Percentiles rank a stretch among this genome's conserved stretches.
Conservation (phyloP, 2,329 filamentous ascomycete species). For the Venturia carpophila region DNA sequence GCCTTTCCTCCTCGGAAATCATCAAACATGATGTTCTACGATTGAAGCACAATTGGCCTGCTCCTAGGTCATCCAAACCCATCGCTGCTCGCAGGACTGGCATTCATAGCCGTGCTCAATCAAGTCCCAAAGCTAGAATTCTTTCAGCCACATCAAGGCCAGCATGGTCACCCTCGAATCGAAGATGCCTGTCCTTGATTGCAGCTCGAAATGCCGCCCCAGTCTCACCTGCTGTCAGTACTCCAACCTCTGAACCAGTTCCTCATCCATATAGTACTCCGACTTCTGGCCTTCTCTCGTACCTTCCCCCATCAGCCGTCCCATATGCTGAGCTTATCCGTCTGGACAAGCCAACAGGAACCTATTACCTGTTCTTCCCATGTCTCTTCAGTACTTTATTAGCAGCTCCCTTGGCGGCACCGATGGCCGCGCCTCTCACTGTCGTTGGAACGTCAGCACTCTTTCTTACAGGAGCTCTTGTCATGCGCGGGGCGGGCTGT, state of each 20-base stretch:
- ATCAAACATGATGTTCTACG: not conserved
- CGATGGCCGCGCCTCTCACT: conserved; percentile 52
- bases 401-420: conserved; percentile 60
- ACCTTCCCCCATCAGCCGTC: conserved; percentile 60
- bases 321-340: conserved; percentile 78
- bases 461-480: conserved; percentile 67
- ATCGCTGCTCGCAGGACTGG: not conserved
- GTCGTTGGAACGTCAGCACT: conserved; percentile 57
- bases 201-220: not conserved
- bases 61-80: not conserved
- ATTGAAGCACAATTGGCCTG: not conserved
- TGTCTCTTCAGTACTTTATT: conserved; percentile 78
- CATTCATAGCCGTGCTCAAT: not conserved
- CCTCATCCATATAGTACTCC: conserved; percentile 55
- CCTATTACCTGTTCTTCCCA: conserved; percentile 79
- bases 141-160: not conserved
- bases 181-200: conserved; percentile 3
- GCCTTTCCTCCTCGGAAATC: not conserved
- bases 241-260: not conserved
- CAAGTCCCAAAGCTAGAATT: not conserved
- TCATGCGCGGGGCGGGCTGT: conserved; percentile 84
- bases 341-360: conserved; percentile 72
- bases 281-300: conserved; percentile 60
- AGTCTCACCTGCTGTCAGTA: not conserved
- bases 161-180: not conserved